Conservation (phyloP, 805 yeast genomes). For the Candida xiaguanensis region DNA sequence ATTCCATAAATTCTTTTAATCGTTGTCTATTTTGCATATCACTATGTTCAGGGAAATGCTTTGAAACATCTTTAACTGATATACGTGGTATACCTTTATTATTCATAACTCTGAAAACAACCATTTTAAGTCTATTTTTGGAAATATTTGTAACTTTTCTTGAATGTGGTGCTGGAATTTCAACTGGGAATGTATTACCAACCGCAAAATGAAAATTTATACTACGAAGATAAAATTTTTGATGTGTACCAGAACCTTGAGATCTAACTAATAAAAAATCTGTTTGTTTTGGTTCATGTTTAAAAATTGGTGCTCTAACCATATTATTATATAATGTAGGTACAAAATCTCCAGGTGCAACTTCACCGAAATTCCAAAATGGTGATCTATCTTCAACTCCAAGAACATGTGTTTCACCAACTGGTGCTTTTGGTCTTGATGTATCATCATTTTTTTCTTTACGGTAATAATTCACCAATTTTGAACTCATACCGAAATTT, state of each 20-base stretch:
- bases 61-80: conserved; percentile 80
- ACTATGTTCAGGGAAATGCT: conserved; percentile 94
- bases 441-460: conserved; percentile 78
- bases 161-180: conserved; percentile 96
- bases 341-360: conserved; percentile 88
- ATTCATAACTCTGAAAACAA: conserved; percentile 83
- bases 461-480: conserved; percentile 87
- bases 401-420: conserved; percentile 93
- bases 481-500: conserved; percentile 94
- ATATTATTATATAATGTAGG: conserved; percentile 92
- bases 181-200: conserved; percentile 92
- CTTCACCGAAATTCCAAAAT: conserved; percentile 97
- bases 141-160: conserved; percentile 92
- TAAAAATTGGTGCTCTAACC: conserved; percentile 88
- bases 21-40: conserved; percentile 97
- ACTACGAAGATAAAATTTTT: conserved; percentile 62
- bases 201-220: conserved; percentile 77
- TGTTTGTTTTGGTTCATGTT: conserved; percentile 72
- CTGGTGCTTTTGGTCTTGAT: conserved; percentile 77
- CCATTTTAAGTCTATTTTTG: conserved; percentile 88
- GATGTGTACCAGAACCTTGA: conserved; percentile 74
- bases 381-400: conserved; percentile 97
- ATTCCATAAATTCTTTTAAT: conserved; percentile 96
- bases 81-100: conserved; percentile 69
- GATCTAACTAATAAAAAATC: conserved; percentile 82